Conservation (phyloP, 2,329 filamentous ascomycete species). For the Gnomoniopsis sp. region DNA sequence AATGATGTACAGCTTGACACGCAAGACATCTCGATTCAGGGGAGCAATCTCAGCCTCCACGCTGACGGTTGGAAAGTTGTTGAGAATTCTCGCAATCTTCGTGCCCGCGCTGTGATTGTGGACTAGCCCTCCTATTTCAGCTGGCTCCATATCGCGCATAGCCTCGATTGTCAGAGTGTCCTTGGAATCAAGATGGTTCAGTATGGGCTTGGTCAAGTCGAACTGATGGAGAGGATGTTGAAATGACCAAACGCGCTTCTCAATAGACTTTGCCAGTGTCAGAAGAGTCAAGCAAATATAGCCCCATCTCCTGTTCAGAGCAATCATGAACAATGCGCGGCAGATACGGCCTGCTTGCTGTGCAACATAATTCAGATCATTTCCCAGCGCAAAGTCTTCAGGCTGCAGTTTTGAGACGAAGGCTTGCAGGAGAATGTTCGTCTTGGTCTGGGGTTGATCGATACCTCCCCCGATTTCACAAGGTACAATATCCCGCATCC, state of each 20-base stretch:
- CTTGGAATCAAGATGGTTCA: constrained; percentile 83
- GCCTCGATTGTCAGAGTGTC: constrained; percentile 72
- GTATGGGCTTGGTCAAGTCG: constrained; percentile 77
- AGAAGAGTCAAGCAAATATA: constrained; percentile 90
- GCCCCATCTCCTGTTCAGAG: constrained; percentile 91
- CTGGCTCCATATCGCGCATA: constrained; percentile 87
- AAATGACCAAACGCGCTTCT: constrained; percentile 92
- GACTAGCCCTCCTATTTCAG: constrained; percentile 86
- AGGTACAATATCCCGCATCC: constrained; percentile 65
- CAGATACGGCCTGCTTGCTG: constrained; percentile 96
- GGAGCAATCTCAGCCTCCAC: constrained; percentile 95
- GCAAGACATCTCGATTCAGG: constrained; percentile 86
- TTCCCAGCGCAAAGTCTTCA: constrained; percentile 90
- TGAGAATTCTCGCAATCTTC: constrained; percentile 75
- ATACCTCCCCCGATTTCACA: constrained; percentile 76
- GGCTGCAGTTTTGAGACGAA: constrained; percentile 86
- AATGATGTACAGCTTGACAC: constrained; percentile 81
- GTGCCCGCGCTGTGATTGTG: constrained; percentile 86
- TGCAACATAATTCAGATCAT: constrained; percentile 90
- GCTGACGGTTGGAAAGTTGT: constrained; percentile 87
- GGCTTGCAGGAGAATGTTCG: constrained; percentile 89
- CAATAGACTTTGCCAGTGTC: constrained; percentile 93
- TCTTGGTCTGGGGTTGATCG: constrained; percentile 79
- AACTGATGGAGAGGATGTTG: constrained; percentile 96
- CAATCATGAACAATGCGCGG: constrained; percentile 94